Conservation (phyloP, 2,329 filamentous ascomycete genomes). For the Penicillium sp. region DNA sequence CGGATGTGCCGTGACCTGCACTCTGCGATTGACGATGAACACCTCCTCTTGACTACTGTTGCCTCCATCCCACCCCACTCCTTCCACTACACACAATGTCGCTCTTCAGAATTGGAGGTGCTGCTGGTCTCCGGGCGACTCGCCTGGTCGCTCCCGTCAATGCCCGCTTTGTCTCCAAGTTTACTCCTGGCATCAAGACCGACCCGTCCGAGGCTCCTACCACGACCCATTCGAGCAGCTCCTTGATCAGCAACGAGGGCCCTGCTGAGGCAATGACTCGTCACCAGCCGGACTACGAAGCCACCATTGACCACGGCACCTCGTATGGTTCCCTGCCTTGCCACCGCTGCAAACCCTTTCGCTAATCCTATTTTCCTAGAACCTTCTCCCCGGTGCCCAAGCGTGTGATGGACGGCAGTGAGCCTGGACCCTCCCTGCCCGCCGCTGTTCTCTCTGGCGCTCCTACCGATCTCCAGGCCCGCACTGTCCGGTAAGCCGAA, state of each 20-base stretch:
- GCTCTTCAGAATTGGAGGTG: conserved; percentile 55
- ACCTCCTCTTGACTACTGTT: conserved; percentile 32
- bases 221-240: conserved; percentile 36
- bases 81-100: conserved; percentile 53
- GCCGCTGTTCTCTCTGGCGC: conserved; percentile 88
- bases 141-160: conserved; percentile 32
- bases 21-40: conserved; percentile 24
- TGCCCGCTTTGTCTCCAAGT: conserved; percentile 38
- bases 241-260: conserved; percentile 50
- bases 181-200: conserved; percentile 48
- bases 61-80: conserved; percentile 20
- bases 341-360: conserved; percentile 5
- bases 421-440: conserved; percentile 67
- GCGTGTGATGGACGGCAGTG: conserved; percentile 84
- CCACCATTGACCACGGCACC: conserved; percentile 78
- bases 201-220: conserved; percentile 43
- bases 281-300: conserved; percentile 77
- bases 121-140: conserved; percentile 32
- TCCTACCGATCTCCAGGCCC: conserved; percentile 86
- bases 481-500: conserved; percentile 74
- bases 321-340: conserved; percentile 59
- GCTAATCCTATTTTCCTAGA: conserved; percentile 47
- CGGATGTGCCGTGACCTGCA: conserved; percentile 30
- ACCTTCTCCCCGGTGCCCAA: conserved; percentile 88
- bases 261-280: conserved; percentile 50